Evolutionary conservation across 208 protist genomes (phyloP), one percentile per base, ranked within the genome.

Genomic region (Wallacemonas sp.): DNA sequence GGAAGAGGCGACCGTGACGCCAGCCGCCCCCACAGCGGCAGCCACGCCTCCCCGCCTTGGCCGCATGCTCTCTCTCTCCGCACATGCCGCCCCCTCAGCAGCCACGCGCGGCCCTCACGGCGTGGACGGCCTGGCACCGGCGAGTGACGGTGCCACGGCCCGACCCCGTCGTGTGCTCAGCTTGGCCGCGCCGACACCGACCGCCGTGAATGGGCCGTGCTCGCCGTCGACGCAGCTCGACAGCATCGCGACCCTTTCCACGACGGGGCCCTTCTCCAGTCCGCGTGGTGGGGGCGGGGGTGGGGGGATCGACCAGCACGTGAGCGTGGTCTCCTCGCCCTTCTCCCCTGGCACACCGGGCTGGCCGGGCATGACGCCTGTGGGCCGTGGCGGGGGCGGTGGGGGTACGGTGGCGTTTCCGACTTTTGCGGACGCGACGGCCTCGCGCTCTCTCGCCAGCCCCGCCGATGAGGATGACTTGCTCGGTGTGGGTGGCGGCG

Each of bases 271-370:
- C 31, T 33, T 41, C 31, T 41, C 26, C 12, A 59, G 52, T 1
- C 52, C 52, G 52, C 52, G 52, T 25, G 52, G 52, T 7, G 10
- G 32, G 0, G 52, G 52, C 18, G 5, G 5, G 3, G 52, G 52
- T 23, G 29, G 26, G 16, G 52, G 31, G 16, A n/a, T 25, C 52
- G 48, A 32, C 0, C 25, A 23, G 7, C 48, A 59, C 18, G 22
- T 59, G 12, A 59, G 32, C 22, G 52, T 59, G 16, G 22, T 59
- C 1, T 59, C 52, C 0, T 59, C 52, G 0, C 52, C 52, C 38
- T 59, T 59, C 52, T 59, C 52, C 3, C 52, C 52, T 1, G 52
- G 52, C 14, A 59, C 52, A 14, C 52, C 52, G 4, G 52, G 31
- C 20, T 59, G 52, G 52, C 52, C 52, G 14, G 52, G 31, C 4